Base-by-base conservation (phyloP, 805 yeast species). In the Starmerella vaccinii region DNA sequence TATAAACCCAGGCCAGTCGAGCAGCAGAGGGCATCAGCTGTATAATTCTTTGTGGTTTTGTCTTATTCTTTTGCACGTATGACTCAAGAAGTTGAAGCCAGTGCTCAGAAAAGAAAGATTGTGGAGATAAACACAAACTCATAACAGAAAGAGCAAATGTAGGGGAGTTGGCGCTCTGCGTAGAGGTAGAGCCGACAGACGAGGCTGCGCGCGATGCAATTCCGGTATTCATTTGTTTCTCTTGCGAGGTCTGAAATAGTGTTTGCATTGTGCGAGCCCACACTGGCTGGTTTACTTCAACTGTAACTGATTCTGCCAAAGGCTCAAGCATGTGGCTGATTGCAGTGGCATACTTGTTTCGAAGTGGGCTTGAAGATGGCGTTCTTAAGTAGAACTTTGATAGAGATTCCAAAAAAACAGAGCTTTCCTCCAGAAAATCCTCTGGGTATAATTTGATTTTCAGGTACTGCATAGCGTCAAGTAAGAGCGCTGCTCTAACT, bases 281-380 rank as follows among this genome's bases (percentile, higher is more conserved):
- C 1, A 83, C 79, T 3, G 98, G 98, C 64, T 90, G 95, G 61
- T 92, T 90, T 0, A 87, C 89, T 63, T 92, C 99, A 0, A 96
- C 97, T 0, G 96, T 86, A 29, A 89, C 72, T 1, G 80, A 73
- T 8, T 86, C 90, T 0, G 97, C 94, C 22, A 92, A 65, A 0
- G 97, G 94, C 37, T 87, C 68, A 2, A 92, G 67, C 23, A 92
- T 73, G 48, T 78, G 81, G 50, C 82, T 75, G 35, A 89, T 71
- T 1, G 87, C 95, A 56, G 87, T 95, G 43, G 92, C 84, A 62
- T 90, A 94, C 1, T 95, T 89, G 51, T 76, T 71, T 30, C 80
- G 72, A 1, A 90, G 72, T 47, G 79, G 78, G 55, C 82, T 84
- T 34, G 74, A 78, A 13, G 34, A n/a, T 2, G 59, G 50, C 1